A percentile compares a stretch with the other conserved stretches of the same genome.
These are phyloP conservation scores for Colletotrichum godetiae DNA, from an alignment of 2,329 filamentous ascomycete species.

Conservation along the genomic window DNA sequence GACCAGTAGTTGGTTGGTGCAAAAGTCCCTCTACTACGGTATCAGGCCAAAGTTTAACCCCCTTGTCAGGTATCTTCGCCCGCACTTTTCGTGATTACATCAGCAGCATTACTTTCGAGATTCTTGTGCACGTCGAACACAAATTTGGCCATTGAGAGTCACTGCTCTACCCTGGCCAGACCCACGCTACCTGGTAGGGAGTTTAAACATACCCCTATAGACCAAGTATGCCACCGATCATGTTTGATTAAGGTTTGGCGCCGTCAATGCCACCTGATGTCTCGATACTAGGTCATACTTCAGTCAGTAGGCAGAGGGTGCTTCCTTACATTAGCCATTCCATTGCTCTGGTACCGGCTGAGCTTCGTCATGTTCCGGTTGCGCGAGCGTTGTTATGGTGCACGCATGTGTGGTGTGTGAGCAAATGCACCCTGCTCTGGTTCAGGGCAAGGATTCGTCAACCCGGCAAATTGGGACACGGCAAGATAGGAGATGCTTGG, in stretches of 20 bases:
- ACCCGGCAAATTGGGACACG: constrained; percentile 14
- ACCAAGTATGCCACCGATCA: constrained; percentile 7
- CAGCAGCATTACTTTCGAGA: no score
- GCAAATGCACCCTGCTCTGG: neutral
- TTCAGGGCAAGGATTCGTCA: neutral
- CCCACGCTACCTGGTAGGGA: no score
- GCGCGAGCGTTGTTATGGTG: neutral
- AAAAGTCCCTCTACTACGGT: constrained; percentile 27
- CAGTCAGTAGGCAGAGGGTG: neutral
- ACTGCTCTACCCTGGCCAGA: no score
- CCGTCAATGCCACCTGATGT: constrained; percentile 24
- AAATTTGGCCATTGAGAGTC: no score
- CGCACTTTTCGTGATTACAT: no score
- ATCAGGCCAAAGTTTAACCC: no score
- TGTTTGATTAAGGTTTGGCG: constrained; percentile 35
- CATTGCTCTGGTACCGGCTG: constrained; percentile 15
- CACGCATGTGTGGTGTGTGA: neutral
- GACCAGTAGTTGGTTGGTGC: constrained; percentile 1
- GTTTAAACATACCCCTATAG: no score
- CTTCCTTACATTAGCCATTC: neutral
- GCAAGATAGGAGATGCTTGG: constrained; percentile 10
- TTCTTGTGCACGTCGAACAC: no score
- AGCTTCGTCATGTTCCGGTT: neutral
- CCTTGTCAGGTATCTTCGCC: no score
- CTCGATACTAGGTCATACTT: neutral